Evolutionary conservation across 352 stramenopile species (phyloP), one percentile per base, ranked within the genome.

Genomic region (Phytophthora cactorum): DNA sequence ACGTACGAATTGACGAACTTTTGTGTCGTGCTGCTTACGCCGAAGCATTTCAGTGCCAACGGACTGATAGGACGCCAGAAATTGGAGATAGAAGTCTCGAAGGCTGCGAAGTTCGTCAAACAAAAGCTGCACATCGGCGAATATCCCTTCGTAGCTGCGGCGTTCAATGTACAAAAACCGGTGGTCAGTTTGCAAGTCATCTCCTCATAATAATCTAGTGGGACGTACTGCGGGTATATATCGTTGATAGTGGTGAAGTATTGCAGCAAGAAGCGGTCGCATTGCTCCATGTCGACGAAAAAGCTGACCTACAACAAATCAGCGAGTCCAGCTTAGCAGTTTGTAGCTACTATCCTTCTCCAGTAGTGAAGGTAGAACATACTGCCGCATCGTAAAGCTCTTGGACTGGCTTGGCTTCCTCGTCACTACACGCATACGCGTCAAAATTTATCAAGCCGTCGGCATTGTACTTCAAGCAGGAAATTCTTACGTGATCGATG

Each of bases 211-310:
- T 15, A n/a, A n/a, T 22, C 15, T 31, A 3, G 8, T 5, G 10
- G 15, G 50, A 77, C 82, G 52, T 66, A 95, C 84, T 92, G 79
- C 12, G 83, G 79, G 41, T 91, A 82, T 14, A 92, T 87, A 51
- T 94, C 86, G 67, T 94, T 93, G 75, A 96, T 94, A 6, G 78
- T 91, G 8, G 83, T 89, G 59, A 94, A 96, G 27, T 92, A 92
- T 25, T 81, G 66, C 17, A 93, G 54, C 32, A 96, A 73, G 31
- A 89, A 89, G 3, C 85, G 82, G 55, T 96, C 88, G 46, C 88
- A 94, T 65, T 96, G 88, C 75, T 96, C 88, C 86, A 94, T 96
- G 59, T 96, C 86, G 41, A 96, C 85, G 52, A 94, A 96, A 53
- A 91, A 93, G 14, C 72, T 78, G 29, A 95, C 84, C 83, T 89